A percentile compares a stretch with the other conserved stretches of the same genome.
Conservation (phyloP, 495 filamentous ascomycete genomes). For the Tetracladium setigerum region DNA sequence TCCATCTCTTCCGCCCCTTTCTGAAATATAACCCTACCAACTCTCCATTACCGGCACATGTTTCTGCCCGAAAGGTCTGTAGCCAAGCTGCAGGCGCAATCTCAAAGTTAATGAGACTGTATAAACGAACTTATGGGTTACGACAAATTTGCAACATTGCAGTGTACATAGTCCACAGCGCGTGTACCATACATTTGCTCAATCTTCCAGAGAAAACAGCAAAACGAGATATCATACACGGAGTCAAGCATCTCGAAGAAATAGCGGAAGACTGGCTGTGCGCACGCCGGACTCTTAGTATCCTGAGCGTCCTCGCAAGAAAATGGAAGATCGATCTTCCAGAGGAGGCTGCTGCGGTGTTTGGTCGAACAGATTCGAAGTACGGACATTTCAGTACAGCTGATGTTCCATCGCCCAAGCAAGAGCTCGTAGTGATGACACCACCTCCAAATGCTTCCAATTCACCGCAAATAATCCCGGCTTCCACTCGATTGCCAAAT, state of each 20-base stretch:
- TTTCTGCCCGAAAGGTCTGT: constrained; percentile 86
- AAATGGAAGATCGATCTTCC: constrained; percentile 88
- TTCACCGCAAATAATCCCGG: constrained; percentile 1
- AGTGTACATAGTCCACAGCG: constrained; percentile 90
- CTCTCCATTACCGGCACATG: constrained; percentile 78
- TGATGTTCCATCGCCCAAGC: constrained; percentile 44
- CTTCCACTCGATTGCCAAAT: not conserved
- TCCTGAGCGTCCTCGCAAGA: constrained; percentile 74
- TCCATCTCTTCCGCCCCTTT: constrained; percentile 95
- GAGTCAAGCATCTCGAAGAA: constrained; percentile 88
- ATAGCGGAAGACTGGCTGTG: constrained; percentile 94
- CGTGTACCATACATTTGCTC: constrained; percentile 89
- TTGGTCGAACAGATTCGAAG: constrained; percentile 55
- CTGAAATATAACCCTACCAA: constrained; percentile 76
- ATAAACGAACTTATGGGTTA: constrained; percentile 85
- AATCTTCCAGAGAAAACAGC: constrained; percentile 88
- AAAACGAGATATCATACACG: constrained; percentile 79
- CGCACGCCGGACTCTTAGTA: constrained; percentile 75
- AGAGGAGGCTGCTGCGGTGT: constrained; percentile 66
- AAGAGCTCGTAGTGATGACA: constrained; percentile 11
- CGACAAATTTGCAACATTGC: constrained; percentile 92
- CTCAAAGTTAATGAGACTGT: constrained; percentile 84
- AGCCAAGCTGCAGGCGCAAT: constrained; percentile 81
- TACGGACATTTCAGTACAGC: constrained; percentile 46
- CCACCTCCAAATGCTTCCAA: constrained; percentile 12